Evolutionary conservation across 257 asterid genomes (phyloP).

Genomic region (Misopates orontium): DNA sequence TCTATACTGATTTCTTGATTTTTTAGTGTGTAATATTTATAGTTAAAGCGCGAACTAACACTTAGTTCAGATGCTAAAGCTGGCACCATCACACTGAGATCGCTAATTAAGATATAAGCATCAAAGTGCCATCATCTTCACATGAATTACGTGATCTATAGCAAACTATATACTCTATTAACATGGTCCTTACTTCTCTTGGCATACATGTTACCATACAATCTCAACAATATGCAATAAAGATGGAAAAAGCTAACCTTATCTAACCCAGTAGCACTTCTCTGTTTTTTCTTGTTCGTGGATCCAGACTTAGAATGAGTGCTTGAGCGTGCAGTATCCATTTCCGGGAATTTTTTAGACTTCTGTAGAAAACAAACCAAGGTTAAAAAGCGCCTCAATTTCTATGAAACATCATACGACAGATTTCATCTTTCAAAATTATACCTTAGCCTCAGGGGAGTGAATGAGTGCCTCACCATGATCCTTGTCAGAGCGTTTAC

Average conservation of each 20-base stretch:
- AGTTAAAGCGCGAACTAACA: background rate
- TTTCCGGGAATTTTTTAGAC: slow-evolving; percentile 44
- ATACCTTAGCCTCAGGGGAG: slow-evolving; percentile 63
- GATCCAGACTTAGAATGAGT: slow-evolving; percentile 57
- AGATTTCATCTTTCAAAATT: slow-evolving; percentile 23
- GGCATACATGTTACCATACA: slow-evolving; percentile 6
- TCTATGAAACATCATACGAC: slow-evolving; percentile 14
- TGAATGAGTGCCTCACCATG: slow-evolving; percentile 35
- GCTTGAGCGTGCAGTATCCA: slow-evolving; percentile 38
- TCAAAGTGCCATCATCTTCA: background rate
- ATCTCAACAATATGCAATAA: slow-evolving; percentile 12
- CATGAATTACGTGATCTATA: background rate
- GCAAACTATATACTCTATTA: background rate
- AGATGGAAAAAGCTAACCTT: slow-evolving; percentile 53
- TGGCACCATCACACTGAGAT: background rate
- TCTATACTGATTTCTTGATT: background rate
- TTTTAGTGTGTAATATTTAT: background rate
- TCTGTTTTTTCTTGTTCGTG: slow-evolving; percentile 56
- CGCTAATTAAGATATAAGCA: background rate
- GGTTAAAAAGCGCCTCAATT: slow-evolving; percentile 21
- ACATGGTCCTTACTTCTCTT: too few species aligned
- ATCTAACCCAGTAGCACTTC: slow-evolving; percentile 50
- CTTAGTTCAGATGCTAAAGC: background rate
- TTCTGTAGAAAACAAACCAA: slow-evolving; percentile 49
- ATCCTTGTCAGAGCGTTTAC: slow-evolving; percentile 51